A percentile compares a stretch with the other conserved stretches of the same genome.
phyloP scores from a whole-genome alignment of 176 grass and related monocot species.

The Thinopyrum elongatum region DNA sequence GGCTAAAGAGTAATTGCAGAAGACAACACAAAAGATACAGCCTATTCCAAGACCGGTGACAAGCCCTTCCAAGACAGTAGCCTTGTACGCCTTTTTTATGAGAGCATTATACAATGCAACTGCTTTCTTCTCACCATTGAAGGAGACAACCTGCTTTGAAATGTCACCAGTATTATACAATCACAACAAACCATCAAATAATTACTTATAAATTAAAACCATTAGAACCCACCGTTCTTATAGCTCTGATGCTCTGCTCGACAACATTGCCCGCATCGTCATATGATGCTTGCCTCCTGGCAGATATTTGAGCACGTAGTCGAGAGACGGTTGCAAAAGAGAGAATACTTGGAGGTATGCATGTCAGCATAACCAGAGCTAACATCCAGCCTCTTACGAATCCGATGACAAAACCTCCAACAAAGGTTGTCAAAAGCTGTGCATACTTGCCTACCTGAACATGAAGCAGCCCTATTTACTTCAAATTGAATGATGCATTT shows the following conservation, averaged over 20 bases:
- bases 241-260: conserved; percentile 72
- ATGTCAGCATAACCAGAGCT: conserved; percentile 56
- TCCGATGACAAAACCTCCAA: conserved; percentile 71
- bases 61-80: conserved; percentile 58
- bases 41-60: conserved; percentile 59
- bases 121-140: conserved; percentile 72
- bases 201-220: conserved; percentile 7
- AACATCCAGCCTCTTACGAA: conserved; percentile 73
- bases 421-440: conserved; percentile 55
- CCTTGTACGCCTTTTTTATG: conserved; percentile 59
- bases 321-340: conserved; percentile 56
- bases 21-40: conserved; percentile 46
- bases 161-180: conserved; percentile 3
- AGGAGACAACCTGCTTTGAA: conserved; percentile 58
- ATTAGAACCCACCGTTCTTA: conserved; percentile 68
- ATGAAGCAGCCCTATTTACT: conserved; percentile 2
- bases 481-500: not conserved
- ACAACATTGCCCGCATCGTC: conserved; percentile 67
- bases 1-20: conserved; percentile 53
- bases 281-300: conserved; percentile 58
- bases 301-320: conserved; percentile 52
- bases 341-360: conserved; percentile 52
- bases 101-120: conserved; percentile 50
- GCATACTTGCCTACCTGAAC: conserved; percentile 71
- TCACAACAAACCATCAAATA: not conserved